Conservation (phyloP, 1,284 basidiomycete species). For the Sanguinoderma infundibulare region DNA sequence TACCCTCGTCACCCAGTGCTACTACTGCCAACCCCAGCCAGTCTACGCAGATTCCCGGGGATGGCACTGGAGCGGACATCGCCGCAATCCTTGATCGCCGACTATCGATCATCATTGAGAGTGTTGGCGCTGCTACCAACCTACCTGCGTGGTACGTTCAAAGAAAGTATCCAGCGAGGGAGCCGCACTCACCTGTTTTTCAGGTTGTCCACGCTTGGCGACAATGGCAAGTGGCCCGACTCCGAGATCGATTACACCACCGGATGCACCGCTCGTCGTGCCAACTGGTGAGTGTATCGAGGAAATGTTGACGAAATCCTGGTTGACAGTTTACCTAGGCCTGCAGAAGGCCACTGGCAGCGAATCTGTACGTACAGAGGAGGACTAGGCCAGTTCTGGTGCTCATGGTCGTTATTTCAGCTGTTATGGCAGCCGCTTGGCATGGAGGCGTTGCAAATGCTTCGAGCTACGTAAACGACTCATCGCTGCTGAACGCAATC, state of each 20-base stretch:
- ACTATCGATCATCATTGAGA: conserved; percentile 27
- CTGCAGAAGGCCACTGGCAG: conserved; percentile 63
- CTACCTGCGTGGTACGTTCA: conserved; percentile 10
- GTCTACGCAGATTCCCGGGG: conserved; percentile 13
- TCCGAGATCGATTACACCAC: conserved; percentile 58
- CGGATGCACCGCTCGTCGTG: conserved; percentile 60
- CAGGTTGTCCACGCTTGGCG: conserved; percentile 49
- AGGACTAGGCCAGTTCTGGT: not conserved
- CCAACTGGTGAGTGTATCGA: conserved; percentile 56
- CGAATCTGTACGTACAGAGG: conserved; percentile 51
- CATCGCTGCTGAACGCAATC: conserved; percentile 45
- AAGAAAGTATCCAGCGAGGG: too few species aligned
- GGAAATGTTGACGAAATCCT: not conserved
- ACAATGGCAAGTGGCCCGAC: conserved; percentile 60
- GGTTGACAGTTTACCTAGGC: conserved; percentile 30
- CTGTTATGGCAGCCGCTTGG: conserved; percentile 58
- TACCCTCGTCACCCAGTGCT: not conserved
- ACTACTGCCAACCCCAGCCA: not conserved
- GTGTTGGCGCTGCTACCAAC: conserved; percentile 5
- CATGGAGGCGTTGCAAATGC: conserved; percentile 50
- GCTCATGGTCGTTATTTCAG: conserved; percentile 11
- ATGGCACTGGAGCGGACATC: conserved; percentile 23
- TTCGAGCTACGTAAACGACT: conserved; percentile 43
- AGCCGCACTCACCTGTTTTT: not conserved
- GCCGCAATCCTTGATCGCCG: conserved; percentile 27